phyloP scores from a whole-genome alignment of 371 early-diverging fungal genomes.

The Mortierella sp. region DNA sequence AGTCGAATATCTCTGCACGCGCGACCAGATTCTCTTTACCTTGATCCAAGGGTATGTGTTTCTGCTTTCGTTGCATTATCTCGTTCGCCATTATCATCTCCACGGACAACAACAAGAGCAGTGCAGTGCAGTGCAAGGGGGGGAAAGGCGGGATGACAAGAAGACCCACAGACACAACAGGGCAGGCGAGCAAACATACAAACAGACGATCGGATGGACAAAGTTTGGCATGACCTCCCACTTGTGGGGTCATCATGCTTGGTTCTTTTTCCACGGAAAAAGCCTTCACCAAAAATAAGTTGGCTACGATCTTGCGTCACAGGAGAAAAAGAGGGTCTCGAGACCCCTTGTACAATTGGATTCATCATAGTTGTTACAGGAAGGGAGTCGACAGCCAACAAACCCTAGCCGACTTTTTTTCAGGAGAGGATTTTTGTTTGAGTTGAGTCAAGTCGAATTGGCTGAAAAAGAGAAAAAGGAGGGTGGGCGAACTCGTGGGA shows the following conservation, averaged over 20 bases:
- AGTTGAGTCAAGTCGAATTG: not conserved
- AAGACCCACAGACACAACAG: not conserved
- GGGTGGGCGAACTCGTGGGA: not conserved
- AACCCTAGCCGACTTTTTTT: constrained; percentile 5
- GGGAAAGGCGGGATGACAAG: not conserved
- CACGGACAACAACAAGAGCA: not conserved
- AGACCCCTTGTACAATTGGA: constrained; percentile 1
- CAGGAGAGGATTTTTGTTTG: not conserved
- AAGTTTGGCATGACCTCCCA: not conserved
- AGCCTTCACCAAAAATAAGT: constrained; percentile 8
- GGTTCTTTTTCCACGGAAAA: not conserved
- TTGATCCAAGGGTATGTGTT: constrained; percentile 83
- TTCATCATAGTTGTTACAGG: not conserved
- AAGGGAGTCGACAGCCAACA: not conserved
- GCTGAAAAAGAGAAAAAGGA: constrained; percentile 6
- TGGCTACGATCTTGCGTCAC: not conserved
- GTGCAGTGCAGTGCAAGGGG: not conserved
- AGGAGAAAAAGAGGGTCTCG: not conserved
- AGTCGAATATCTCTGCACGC: constrained; percentile 91
- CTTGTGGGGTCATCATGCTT: constrained; percentile 8
- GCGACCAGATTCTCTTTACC: constrained; percentile 85
- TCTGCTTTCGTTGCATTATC: not conserved
- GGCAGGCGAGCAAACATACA: not conserved
- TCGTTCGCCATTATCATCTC: not conserved
- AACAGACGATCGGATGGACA: not conserved